Conservation (phyloP, 495 filamentous ascomycete genomes). For the Xylaria flabelliformis region DNA sequence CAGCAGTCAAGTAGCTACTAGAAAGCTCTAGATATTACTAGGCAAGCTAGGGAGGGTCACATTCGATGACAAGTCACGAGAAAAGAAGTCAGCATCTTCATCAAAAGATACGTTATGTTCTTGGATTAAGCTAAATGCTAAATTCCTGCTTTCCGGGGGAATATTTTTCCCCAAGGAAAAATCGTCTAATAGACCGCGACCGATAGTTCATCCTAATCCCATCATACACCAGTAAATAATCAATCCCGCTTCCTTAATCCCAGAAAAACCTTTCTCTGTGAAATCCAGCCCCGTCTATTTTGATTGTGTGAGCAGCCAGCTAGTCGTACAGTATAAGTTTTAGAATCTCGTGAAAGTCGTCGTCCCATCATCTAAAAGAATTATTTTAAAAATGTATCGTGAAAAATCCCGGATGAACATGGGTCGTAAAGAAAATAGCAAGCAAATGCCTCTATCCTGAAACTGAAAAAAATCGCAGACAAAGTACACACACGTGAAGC, state of each 20-base stretch:
- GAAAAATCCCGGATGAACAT: background rate
- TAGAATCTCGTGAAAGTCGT: constrained; percentile 4
- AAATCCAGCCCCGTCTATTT: constrained; percentile 21
- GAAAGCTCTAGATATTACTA: too few relatives aligned
- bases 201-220: background rate
- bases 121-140: background rate
- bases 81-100: background rate
- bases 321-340: constrained; percentile 20
- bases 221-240: constrained; percentile 8
- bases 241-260: background rate
- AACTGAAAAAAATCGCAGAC: background rate
- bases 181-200: background rate
- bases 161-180: background rate
- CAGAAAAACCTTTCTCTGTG: background rate
- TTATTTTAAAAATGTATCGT: constrained; percentile 18
- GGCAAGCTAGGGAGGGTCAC: too few relatives aligned
- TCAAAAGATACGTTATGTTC: background rate
- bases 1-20: too few relatives aligned
- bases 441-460: background rate
- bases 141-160: background rate
- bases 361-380: constrained; percentile 27
- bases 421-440: background rate
- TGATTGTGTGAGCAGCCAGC: background rate
- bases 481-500: background rate
- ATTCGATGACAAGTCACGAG: background rate